phyloP scores from a whole-genome alignment of 106 monocot species.

The Narthecium ossifragum region DNA sequence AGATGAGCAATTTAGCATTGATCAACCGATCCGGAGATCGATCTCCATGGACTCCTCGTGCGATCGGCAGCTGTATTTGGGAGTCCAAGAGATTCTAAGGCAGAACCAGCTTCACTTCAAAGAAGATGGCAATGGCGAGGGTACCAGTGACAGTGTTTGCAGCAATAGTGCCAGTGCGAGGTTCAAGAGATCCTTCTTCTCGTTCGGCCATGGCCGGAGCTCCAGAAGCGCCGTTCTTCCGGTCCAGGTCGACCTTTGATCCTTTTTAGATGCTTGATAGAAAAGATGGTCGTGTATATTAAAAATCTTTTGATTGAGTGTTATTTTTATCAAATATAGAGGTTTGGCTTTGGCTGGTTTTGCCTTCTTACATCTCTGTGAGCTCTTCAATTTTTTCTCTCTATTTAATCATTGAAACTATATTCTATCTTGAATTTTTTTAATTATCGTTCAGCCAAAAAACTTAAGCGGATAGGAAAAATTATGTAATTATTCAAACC shows the following conservation, averaged over 20 bases:
- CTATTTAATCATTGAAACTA: too few species aligned
- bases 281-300: too few species aligned
- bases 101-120: not conserved
- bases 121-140: not conserved
- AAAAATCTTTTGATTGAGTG: too few species aligned
- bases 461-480: too few species aligned
- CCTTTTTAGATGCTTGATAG: too few species aligned
- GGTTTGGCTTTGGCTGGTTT: too few species aligned
- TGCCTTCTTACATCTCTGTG: too few species aligned
- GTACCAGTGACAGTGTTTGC: slow-evolving; percentile 1
- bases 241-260: not conserved
- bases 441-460: too few species aligned
- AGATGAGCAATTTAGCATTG: slow-evolving; percentile 19
- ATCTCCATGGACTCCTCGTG: slow-evolving; percentile 44
- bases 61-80: slow-evolving; percentile 26
- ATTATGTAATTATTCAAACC: too few species aligned
- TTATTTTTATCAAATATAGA: too few species aligned
- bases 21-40: slow-evolving; percentile 46
- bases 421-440: too few species aligned
- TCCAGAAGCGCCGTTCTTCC: slow-evolving; percentile 24
- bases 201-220: slow-evolving; percentile 41
- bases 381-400: too few species aligned
- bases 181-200: slow-evolving; percentile 47
- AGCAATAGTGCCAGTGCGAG: slow-evolving; percentile 7
- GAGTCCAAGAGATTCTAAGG: slow-evolving; percentile 31